A percentile compares a stretch with the other conserved stretches of the same genome.
Conservation (phyloP, 345 rosid genomes). For the Gossypium anomalum region DNA sequence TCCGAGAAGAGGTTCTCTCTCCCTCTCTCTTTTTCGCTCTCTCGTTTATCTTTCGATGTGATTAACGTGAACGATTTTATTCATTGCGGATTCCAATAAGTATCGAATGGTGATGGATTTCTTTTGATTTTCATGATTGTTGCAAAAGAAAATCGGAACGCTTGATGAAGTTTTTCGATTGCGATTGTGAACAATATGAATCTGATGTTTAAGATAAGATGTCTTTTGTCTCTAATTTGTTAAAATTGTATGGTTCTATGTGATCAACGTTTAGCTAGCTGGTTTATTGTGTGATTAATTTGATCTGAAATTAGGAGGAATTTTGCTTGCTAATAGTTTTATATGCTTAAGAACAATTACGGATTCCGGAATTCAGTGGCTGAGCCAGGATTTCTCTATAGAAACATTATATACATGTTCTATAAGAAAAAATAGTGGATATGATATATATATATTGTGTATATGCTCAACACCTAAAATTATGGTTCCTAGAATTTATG, state of each 20-base stretch:
- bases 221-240: neutral
- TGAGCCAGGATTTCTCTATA: neutral
- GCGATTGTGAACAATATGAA: neutral
- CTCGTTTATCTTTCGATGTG: neutral
- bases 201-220: neutral
- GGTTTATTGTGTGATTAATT: neutral
- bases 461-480: neutral
- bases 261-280: neutral
- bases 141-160: too few species aligned
- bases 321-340: neutral
- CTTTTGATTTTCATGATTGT: neutral
- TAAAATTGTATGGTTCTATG: neutral
- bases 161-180: too few species aligned
- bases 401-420: neutral
- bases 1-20: slow-evolving; percentile 74
- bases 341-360: neutral
- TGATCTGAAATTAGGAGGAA: neutral
- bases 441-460: neutral
- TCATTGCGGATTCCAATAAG: neutral
- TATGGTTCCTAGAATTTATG: neutral
- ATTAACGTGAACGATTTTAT: neutral
- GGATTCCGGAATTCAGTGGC: neutral
- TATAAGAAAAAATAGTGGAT: too few species aligned
- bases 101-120: neutral
- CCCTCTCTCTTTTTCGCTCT: neutral